Evolutionary conservation across 2,329 filamentous ascomycete genomes (phyloP).

Genomic region (Fusarium caatingaense): DNA sequence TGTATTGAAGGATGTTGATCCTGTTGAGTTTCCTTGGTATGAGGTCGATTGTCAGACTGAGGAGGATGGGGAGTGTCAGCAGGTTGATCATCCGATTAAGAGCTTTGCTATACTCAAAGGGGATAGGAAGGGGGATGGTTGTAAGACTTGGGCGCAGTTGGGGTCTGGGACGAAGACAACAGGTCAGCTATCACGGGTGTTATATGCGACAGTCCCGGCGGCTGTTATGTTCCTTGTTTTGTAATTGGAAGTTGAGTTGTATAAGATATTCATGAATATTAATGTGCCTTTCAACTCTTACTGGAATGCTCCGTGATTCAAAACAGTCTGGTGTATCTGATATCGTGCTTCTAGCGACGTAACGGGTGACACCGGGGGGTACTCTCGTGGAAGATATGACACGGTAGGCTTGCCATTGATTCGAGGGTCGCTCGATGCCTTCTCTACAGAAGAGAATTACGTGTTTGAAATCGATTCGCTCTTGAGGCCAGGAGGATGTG

Average conservation of each 20-base stretch:
- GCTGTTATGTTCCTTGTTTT: accelerated
- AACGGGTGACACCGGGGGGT: too few species aligned
- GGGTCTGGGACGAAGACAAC: not conserved
- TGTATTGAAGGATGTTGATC: not conserved
- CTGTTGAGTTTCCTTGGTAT: not conserved
- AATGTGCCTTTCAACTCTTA: too few species aligned
- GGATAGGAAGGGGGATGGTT: not conserved
- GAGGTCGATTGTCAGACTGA: not conserved
- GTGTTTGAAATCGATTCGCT: too few species aligned
- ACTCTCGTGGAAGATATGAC: too few species aligned
- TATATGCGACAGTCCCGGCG: accelerated
- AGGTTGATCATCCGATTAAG: not conserved
- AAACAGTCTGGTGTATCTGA: too few species aligned
- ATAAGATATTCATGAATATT: too few species aligned
- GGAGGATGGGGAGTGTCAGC: not conserved
- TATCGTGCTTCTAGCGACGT: too few species aligned
- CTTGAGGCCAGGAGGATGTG: not conserved
- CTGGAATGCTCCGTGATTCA: too few species aligned
- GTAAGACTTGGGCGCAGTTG: not conserved
- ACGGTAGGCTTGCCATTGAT: accelerated
- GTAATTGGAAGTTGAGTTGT: accelerated
- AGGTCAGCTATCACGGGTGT: accelerated
- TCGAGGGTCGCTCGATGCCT: not conserved
- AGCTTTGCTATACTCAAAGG: not conserved
- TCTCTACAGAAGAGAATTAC: not conserved